Base-by-base conservation (phyloP, 2,329 filamentous ascomycete species). In the Furcasterigmium furcatum region DNA sequence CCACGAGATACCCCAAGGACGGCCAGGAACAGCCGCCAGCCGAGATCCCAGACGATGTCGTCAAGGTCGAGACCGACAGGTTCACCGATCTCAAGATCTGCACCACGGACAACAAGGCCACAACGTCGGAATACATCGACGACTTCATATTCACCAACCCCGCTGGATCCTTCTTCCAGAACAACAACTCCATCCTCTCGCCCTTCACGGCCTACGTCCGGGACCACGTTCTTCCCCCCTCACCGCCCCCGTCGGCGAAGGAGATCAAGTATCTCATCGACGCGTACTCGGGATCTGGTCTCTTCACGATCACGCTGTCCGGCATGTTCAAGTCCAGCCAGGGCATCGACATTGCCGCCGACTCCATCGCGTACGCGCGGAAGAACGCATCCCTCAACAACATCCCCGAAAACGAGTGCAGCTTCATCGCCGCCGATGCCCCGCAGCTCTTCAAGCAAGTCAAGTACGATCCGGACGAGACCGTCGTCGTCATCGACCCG, bases 141-240 rank as follows among this genome's bases (percentile, higher is more conserved):
- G 71, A 83, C 64, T 94, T 87, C 71, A 74, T 84, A 60, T 96
- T 99, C 71, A 85, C 85, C 63, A 97, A 95, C 71, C 89, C 88
- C 3, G 94, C 94, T 10, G 91, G 91, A 48, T 84, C 89, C 43
- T 99, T 99, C 73, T 99, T 99, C 80, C 94, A 99, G 63, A 99
- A 99, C 77, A 99, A 99, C 79, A 97, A 97, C 74, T 95, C 91
- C 45, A 97, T 99, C 67, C 84, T 99, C 20, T 83, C 88, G 24
- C 70, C 74, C 14, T 95, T 97, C 68, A 95, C 91, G 13, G 77
- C 82, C 54, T 96, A 95, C 72, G 88, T 97, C 62, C 87, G 90
- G 51, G 76, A 87, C 30, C 80, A 87, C 65, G 87, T 92, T 58
- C 74, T 91, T 2, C 84, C 83, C 0, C 41, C 32, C 22, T 14